These are phyloP conservation scores for Fragilaria radians DNA, from an alignment of 108 stramenopile species.

Conservation along the genomic window DNA sequence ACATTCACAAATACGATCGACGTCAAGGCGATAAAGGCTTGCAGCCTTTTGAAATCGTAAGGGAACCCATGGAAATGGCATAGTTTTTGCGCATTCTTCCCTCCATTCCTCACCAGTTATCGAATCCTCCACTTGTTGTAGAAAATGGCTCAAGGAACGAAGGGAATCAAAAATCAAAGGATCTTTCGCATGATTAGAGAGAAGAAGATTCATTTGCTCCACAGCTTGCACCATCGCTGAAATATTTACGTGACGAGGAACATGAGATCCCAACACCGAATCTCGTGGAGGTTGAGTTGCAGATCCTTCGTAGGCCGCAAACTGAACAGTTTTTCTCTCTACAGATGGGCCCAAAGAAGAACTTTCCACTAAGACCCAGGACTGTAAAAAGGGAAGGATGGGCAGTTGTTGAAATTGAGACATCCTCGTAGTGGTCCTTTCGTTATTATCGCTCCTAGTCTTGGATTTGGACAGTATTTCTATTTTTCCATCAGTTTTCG, in stretches of 20 bases:
- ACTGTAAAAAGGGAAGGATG: background rate
- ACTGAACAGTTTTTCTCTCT: conserved; percentile 2
- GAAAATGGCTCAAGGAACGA: background rate
- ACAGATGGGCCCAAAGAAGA: conserved; percentile 3
- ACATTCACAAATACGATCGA: background rate
- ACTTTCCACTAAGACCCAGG: background rate
- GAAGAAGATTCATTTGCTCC: background rate
- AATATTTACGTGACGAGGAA: conserved; percentile 2
- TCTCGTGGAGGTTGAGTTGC: conserved; percentile 12
- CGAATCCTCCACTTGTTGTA: background rate
- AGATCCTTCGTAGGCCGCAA: conserved; percentile 8
- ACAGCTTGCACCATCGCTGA: background rate
- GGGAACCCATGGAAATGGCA: conserved; percentile 10
- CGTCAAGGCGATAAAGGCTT: conserved; percentile 1
- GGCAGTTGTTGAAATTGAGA: background rate
- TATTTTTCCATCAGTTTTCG: background rate
- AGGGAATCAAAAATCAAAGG: too few species aligned
- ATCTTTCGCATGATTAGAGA: too few species aligned
- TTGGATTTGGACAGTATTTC: background rate
- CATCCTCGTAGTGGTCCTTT: background rate
- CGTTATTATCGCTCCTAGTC: background rate
- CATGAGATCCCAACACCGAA: conserved; percentile 5
- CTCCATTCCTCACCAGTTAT: background rate
- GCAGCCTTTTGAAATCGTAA: conserved; percentile 3
- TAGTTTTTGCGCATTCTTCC: background rate